These are phyloP conservation scores for Pistacia vera DNA, from an alignment of 345 rosid genomes.

Conservation along the genomic window DNA sequence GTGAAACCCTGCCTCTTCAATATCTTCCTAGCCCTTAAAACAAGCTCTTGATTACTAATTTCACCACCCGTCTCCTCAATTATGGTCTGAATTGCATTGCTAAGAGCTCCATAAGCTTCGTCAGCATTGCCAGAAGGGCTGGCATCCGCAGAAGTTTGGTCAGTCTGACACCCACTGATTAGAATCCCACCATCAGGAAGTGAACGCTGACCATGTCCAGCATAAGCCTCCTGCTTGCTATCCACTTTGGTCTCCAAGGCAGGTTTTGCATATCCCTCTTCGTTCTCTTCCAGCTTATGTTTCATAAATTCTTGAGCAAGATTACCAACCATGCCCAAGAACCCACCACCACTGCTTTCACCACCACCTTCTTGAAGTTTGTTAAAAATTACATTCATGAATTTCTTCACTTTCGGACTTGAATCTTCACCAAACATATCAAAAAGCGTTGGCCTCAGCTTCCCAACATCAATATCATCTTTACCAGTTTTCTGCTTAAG, in stretches of 20 bases:
- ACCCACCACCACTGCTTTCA: slow-evolving; percentile 56
- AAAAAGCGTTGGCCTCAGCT: slow-evolving; percentile 81
- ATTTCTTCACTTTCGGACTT: slow-evolving; percentile 93
- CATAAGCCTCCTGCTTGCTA: slow-evolving; percentile 76
- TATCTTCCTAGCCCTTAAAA: slow-evolving; percentile 59
- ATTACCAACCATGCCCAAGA: slow-evolving; percentile 78
- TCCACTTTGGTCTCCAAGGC: slow-evolving; percentile 72
- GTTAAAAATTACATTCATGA: slow-evolving; percentile 76
- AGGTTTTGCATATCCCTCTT: slow-evolving; percentile 68
- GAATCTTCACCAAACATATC: slow-evolving; percentile 88
- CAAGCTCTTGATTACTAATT: slow-evolving; percentile 64
- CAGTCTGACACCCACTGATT: slow-evolving; percentile 89
- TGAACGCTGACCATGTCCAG: slow-evolving; percentile 63
- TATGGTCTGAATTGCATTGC: slow-evolving; percentile 87
- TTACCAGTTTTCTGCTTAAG: slow-evolving; percentile 89
- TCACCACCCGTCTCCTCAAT: slow-evolving; percentile 62
- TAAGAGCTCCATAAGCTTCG: slow-evolving; percentile 90
- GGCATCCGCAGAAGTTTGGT: slow-evolving; percentile 98
- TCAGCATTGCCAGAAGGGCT: slow-evolving; percentile 67
- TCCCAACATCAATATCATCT: slow-evolving; percentile 77
- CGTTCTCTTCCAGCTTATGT: slow-evolving; percentile 65
- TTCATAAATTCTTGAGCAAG: slow-evolving; percentile 87
- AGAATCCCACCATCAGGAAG: slow-evolving; percentile 81
- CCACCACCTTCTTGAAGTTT: slow-evolving; percentile 52
- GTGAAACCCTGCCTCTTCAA: slow-evolving; percentile 79